These are phyloP conservation scores for Penicillium sp. DNA, from an alignment of 2,329 filamentous ascomycete species.

Conservation along the genomic window DNA sequence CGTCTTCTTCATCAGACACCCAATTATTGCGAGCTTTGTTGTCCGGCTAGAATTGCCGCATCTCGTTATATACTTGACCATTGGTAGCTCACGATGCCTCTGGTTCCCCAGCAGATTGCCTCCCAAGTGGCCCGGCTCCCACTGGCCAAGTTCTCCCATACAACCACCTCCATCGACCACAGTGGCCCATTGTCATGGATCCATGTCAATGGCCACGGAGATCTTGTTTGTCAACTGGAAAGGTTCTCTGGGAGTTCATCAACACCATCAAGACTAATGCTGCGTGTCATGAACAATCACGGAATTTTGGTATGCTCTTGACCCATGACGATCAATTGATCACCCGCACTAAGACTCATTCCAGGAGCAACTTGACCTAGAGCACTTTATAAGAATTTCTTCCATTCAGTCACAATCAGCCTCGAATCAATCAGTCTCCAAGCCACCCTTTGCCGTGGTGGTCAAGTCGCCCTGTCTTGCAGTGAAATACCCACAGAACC, in stretches of 20 bases:
- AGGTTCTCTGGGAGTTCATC: slow-evolving; percentile 13
- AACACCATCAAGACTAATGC: slow-evolving; percentile 16
- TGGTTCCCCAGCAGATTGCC: slow-evolving; percentile 3
- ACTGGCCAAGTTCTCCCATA: slow-evolving; percentile 45
- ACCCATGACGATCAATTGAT: not conserved
- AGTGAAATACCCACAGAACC: slow-evolving; percentile 39
- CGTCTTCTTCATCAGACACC: not conserved
- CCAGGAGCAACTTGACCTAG: slow-evolving; percentile 43
- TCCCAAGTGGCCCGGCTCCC: slow-evolving; percentile 24
- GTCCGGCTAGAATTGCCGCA: not conserved
- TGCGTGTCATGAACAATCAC: slow-evolving; percentile 35
- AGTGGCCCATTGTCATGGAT: slow-evolving; percentile 42
- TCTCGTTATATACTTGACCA: not conserved
- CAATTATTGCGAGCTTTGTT: not conserved
- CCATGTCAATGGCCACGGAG: slow-evolving; percentile 38
- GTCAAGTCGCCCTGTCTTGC: slow-evolving; percentile 46
- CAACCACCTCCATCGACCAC: slow-evolving; percentile 36
- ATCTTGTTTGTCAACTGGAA: slow-evolving; percentile 37
- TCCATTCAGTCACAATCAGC: slow-evolving; percentile 12
- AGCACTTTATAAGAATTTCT: slow-evolving; percentile 29
- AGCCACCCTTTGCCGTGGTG: slow-evolving; percentile 38
- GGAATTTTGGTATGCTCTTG: slow-evolving; percentile 34
- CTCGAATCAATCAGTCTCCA: slow-evolving; percentile 19
- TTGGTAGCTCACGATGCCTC: not conserved
- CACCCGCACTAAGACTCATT: not conserved